Evolutionary conservation across 495 filamentous ascomycete genomes (phyloP).

Genomic region (Xylaria curta): DNA sequence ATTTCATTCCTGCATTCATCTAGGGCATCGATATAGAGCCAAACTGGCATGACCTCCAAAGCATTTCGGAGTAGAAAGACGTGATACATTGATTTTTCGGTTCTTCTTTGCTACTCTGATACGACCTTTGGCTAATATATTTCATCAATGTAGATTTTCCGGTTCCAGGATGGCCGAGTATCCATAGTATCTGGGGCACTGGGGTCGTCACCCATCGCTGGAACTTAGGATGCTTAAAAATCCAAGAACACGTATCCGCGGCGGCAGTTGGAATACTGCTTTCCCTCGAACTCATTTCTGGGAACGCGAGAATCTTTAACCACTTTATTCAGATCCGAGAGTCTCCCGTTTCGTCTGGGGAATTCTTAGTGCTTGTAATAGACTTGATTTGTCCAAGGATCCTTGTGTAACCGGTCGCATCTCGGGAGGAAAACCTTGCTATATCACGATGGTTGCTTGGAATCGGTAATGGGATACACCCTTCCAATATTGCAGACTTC

Average conservation of each 20-base stretch:
- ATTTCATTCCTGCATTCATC: not conserved
- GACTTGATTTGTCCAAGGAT: constrained; percentile 9
- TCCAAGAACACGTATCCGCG: not conserved
- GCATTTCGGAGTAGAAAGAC: not conserved
- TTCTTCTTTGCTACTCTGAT: not conserved
- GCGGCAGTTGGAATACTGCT: not conserved
- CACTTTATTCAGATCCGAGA: not conserved
- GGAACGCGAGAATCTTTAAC: constrained; percentile 6
- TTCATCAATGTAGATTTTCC: constrained; percentile 17
- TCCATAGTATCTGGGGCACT: not conserved
- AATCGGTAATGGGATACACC: constrained; percentile 39
- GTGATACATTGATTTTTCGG: not conserved
- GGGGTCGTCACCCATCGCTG: not conserved
- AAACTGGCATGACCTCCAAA: not conserved
- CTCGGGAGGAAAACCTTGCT: constrained; percentile 37
- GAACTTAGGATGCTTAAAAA: constrained; percentile 5
- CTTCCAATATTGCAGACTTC: constrained; percentile 41
- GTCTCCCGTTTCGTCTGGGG: not conserved
- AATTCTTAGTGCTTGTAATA: not conserved
- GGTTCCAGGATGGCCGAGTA: not conserved
- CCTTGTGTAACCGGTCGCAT: not conserved
- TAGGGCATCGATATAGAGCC: not conserved
- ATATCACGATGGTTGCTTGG: constrained; percentile 48
- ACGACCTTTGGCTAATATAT: not conserved
- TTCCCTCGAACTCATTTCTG: constrained; percentile 13